Evolutionary conservation across 2,329 filamentous ascomycete genomes (phyloP).

Genomic region (Purpureocillium takamizusanense): DNA sequence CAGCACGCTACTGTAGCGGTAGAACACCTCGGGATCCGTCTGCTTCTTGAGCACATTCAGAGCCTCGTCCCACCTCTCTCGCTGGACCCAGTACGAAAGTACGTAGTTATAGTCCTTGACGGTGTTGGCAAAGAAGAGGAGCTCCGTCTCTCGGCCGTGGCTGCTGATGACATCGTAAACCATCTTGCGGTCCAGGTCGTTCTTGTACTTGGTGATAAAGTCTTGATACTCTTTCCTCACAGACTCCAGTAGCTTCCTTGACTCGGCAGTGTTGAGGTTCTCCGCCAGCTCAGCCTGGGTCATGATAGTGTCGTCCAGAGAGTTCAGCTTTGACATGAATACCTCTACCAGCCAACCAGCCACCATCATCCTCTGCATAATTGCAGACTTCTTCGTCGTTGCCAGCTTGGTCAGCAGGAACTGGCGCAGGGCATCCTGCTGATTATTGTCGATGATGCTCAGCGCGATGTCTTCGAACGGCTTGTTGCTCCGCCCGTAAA

Average conservation of each 20-base stretch:
- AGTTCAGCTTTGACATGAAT: constrained; percentile 95
- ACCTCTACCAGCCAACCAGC: constrained; percentile 92
- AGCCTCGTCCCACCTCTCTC: constrained; percentile 84
- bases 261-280: constrained; percentile 60
- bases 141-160: constrained; percentile 86
- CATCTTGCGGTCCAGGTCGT: constrained; percentile 82
- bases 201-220: constrained; percentile 77
- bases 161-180: constrained; percentile 94
- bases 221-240: constrained; percentile 77
- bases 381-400: constrained; percentile 69
- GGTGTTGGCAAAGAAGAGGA: constrained; percentile 82
- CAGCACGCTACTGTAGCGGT: constrained; percentile 92
- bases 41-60: constrained; percentile 86
- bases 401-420: constrained; percentile 81
- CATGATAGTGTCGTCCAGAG: constrained; percentile 86
- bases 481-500: constrained; percentile 94
- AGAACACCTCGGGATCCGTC: constrained; percentile 86
- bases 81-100: constrained; percentile 92
- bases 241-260: constrained; percentile 59
- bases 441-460: constrained; percentile 78
- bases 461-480: constrained; percentile 93
- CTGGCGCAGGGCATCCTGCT: constrained; percentile 82
- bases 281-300: constrained; percentile 77
- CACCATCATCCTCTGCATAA: constrained; percentile 94
- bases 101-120: constrained; percentile 93